phyloP scores from a whole-genome alignment of 1,139 yeast species.

The Meyerozyma athensensis region DNA sequence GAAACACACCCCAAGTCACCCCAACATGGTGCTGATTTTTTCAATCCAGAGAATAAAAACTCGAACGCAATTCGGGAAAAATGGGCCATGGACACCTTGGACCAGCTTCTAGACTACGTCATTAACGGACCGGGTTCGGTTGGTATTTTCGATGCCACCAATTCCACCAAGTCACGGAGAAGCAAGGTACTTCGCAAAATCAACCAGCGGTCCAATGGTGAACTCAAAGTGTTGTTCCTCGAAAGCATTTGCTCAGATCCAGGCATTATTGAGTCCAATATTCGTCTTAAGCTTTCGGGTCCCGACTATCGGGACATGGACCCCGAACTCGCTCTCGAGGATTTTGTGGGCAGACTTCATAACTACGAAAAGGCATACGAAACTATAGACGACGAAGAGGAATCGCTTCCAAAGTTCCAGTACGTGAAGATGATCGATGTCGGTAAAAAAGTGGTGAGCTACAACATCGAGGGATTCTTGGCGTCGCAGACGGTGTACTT shows the following conservation, averaged over 20 bases:
- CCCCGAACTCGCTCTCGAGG: conserved; percentile 70
- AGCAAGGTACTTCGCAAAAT: conserved; percentile 64
- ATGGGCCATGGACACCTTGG: conserved; percentile 96
- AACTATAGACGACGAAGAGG: conserved; percentile 78
- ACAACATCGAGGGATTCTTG: conserved; percentile 84
- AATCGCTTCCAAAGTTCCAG: conserved; percentile 57
- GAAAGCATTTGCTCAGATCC: conserved; percentile 87
- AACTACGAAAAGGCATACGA: conserved; percentile 90
- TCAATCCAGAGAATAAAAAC: conserved; percentile 71
- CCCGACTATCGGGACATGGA: conserved; percentile 92
- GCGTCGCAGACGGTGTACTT: conserved; percentile 93
- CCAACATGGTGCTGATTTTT: conserved; percentile 74
- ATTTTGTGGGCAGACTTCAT: conserved; percentile 73
- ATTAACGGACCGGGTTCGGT: conserved; percentile 81
- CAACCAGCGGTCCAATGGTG: conserved; percentile 64
- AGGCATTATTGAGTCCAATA: conserved; percentile 72
- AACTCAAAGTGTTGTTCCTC: conserved; percentile 73
- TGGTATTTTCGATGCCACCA: conserved; percentile 94
- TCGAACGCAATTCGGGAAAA: conserved; percentile 71
- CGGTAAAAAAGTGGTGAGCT: conserved; percentile 89
- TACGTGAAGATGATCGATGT: conserved; percentile 95
- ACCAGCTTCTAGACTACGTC: conserved; percentile 76
- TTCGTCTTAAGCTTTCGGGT: conserved; percentile 79
- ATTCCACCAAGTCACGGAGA: conserved; percentile 76
- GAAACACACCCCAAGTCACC: conserved; percentile 12